Percentiles rank a stretch among this genome's conserved stretches.
Evolutionary conservation across 352 stramenopile genomes (phyloP).

Genomic region (Globisporangium viniferum): DNA sequence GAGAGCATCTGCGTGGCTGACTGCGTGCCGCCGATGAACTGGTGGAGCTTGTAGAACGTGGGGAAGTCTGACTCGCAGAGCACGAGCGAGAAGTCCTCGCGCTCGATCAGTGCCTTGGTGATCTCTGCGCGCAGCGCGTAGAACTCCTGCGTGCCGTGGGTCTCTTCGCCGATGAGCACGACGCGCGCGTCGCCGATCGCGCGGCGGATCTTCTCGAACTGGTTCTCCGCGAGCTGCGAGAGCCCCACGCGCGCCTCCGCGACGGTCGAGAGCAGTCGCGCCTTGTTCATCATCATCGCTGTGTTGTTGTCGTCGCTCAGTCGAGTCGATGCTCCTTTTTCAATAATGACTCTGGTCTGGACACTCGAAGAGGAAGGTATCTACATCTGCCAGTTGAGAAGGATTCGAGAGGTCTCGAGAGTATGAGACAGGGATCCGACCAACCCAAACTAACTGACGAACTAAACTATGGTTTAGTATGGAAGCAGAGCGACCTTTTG

Average conservation of each 20-base stretch:
- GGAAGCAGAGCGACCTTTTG: too few species aligned
- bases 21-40: conserved; percentile 22
- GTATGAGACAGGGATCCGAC: too few species aligned
- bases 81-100: conserved; percentile 31
- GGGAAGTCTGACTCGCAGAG: conserved; percentile 38
- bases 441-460: too few species aligned
- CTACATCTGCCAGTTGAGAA: too few species aligned
- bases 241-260: conserved; percentile 18
- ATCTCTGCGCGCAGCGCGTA: conserved; percentile 30
- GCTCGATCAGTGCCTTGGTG: conserved; percentile 29
- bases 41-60: conserved; percentile 29
- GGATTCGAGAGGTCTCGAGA: too few species aligned
- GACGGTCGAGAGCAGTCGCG: conserved; percentile 5
- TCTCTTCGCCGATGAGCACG: conserved; percentile 36
- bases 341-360: background rate
- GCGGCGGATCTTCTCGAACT: conserved; percentile 24
- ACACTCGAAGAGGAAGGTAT: too few species aligned
- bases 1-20: conserved; percentile 15
- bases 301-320: background rate
- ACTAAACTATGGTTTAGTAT: too few species aligned
- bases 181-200: conserved; percentile 30
- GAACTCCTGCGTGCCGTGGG: conserved; percentile 35
- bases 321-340: background rate
- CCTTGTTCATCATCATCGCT: conserved; percentile 5
- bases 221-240: conserved; percentile 16